Percentiles rank a stretch among this genome's conserved stretches.
Conservation (phyloP, 2,329 filamentous ascomycete genomes). For the Bipolaris bicolor region DNA sequence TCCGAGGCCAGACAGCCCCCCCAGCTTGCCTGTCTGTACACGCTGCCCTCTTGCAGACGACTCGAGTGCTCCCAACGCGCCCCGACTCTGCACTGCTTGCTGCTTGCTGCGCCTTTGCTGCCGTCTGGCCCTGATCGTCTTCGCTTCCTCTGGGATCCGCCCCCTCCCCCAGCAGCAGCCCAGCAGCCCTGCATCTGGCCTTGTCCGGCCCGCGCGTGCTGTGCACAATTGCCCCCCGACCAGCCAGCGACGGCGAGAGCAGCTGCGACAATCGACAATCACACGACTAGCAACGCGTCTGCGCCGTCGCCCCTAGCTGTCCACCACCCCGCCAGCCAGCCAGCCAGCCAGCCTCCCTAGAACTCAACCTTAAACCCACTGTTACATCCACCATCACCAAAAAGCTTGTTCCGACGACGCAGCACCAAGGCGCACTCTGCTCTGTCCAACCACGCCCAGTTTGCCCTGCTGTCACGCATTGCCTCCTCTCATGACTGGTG, state of each 20-base stretch:
- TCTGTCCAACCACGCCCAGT: constrained; percentile 18
- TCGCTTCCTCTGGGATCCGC: neutral
- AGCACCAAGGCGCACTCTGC: constrained; percentile 39
- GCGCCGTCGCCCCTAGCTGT: neutral
- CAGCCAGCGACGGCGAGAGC: constrained; percentile 1
- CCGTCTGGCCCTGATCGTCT: constrained; percentile 6
- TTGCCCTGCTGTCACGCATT: constrained; percentile 33
- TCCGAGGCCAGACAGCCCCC: constrained; percentile 7
- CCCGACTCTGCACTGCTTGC: neutral
- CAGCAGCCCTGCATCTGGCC: constrained; percentile 8
- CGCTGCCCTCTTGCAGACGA: too few relatives aligned
- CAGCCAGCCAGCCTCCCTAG: neutral
- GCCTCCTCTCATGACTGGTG: constrained; percentile 22
- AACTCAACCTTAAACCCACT: neutral
- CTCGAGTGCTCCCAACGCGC: neutral
- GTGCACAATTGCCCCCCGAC: constrained; percentile 8
- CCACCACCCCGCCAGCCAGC: neutral
- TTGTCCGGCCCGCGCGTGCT: constrained; percentile 11
- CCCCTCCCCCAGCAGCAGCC: constrained; percentile 1
- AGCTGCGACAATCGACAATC: neutral
- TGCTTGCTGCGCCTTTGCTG: neutral
- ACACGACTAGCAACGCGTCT: neutral
- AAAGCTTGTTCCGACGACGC: neutral
- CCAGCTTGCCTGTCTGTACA: neutral
- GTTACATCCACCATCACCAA: neutral